Evolutionary conservation across 768 basidiomycete genomes (phyloP), one percentile per base, ranked within the genome.

Genomic region (Chalciporus chontae): DNA sequence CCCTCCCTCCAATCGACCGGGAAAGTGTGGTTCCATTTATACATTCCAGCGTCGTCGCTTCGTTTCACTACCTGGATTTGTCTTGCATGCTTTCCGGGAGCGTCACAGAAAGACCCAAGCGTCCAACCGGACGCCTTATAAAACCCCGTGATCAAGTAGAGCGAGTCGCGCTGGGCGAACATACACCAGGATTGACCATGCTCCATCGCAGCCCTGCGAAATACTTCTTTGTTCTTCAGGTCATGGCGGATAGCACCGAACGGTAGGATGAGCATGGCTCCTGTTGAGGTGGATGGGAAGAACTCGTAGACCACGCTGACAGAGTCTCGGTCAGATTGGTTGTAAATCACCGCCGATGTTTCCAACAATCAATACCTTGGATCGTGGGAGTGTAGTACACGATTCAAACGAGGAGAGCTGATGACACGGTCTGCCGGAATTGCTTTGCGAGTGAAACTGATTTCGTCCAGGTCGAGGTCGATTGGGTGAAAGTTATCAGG

Each of bases 401-500:
- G 27, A 10, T 29, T 29, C 27, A 29, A 7, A 29, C 10, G 36
- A 5, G 15, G 36, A n/a, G 36, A 15, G 15, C 9, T 21, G 17
- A 18, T 23, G 45, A 49, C 31, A 15, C 14, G 5, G 8, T 49
- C 34, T 23, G 41, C 19, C 8, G 9, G n/a, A 4, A 15, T 19
- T 34, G 7, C n/a, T 8, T 27, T 23, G 19, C 23, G 21, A 26
- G n/a, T 17, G 5, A 24, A 37, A 40, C 19, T 36, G 32, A 26
- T 3, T 9, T 10, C 14, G 1, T 29, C 27, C 27, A 29, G 27
- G 27, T 29, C 11, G 14, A 43, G 19, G n/a, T 8, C 10, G 3
- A 69, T 26, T 3, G 59, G 63, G 7, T 45, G 41, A 43, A 68
- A 67, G 14, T 51, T 47, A 2, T 48, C 51, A 3, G 70, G 66